phyloP scores from a whole-genome alignment of 768 basidiomycete genomes.

The Trametes gibbosa region DNA sequence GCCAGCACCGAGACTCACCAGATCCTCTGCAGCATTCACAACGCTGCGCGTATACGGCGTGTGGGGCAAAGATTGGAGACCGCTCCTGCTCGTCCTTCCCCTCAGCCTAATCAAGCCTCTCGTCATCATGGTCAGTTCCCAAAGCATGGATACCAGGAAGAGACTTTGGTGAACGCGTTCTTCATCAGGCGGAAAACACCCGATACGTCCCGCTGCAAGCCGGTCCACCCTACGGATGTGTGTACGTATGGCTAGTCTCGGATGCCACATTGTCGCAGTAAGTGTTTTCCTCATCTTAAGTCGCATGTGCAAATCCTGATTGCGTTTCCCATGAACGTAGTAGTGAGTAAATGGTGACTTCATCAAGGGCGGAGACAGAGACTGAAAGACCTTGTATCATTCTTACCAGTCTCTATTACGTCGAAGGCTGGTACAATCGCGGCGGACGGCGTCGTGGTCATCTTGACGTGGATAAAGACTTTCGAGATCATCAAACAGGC shows the following conservation, averaged over 20 bases:
- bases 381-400: not conserved
- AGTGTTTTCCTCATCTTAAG: not conserved
- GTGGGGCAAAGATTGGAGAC: constrained; percentile 19
- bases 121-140: constrained; percentile 9
- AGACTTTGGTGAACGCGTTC: not conserved
- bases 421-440: constrained; percentile 1
- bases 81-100: constrained; percentile 7
- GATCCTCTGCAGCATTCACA: not conserved
- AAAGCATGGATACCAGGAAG: not conserved
- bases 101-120: constrained; percentile 8
- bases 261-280: not conserved
- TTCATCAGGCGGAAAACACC: constrained; percentile 1
- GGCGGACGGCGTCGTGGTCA: constrained; percentile 8
- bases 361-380: not conserved
- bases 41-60: constrained; percentile 17
- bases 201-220: constrained; percentile 6
- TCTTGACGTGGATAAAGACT: constrained; percentile 17
- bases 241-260: not conserved
- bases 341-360: not conserved
- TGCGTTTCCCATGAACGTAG: not conserved
- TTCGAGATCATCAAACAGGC: constrained; percentile 2
- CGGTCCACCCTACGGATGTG: constrained; percentile 19
- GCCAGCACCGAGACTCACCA: too few species aligned
- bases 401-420: not conserved
- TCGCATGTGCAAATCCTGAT: not conserved